Evolutionary conservation across 1,284 basidiomycete genomes (phyloP).

Genomic region (Porogramme epimiltina): DNA sequence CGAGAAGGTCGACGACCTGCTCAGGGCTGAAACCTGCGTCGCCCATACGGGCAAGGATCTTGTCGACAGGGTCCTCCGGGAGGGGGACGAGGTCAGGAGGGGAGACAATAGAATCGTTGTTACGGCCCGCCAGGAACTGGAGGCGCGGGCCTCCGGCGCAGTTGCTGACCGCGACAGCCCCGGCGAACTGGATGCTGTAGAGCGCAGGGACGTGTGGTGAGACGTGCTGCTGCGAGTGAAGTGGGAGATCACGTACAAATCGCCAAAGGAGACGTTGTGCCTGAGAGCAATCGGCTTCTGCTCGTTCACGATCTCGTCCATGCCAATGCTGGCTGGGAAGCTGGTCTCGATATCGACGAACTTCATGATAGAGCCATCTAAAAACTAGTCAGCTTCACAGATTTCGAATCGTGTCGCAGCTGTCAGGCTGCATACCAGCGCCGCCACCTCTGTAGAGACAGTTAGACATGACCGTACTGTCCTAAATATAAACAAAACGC

Average conservation of each 20-base stretch:
- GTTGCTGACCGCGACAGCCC: constrained; percentile 32
- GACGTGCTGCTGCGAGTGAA: not conserved
- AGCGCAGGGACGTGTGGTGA: not conserved
- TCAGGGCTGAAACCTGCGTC: constrained; percentile 31
- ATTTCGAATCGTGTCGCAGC: not conserved
- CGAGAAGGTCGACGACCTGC: constrained; percentile 31
- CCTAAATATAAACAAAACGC: not conserved
- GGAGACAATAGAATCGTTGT: constrained; percentile 26
- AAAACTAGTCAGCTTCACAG: not conserved
- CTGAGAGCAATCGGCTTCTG: constrained; percentile 29
- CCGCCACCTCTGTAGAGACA: constrained; percentile 25
- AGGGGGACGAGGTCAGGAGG: constrained; percentile 30
- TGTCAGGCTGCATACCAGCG: constrained; percentile 20
- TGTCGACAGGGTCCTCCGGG: constrained; percentile 27
- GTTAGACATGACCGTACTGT: not conserved
- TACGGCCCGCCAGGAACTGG: constrained; percentile 30
- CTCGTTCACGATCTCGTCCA: constrained; percentile 32
- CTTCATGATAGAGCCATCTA: constrained; percentile 31
- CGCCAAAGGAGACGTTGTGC: constrained; percentile 33
- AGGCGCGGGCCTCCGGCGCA: constrained; percentile 33
- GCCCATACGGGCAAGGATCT: constrained; percentile 31
- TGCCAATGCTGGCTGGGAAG: constrained; percentile 27
- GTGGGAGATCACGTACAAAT: constrained; percentile 26
- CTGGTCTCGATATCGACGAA: constrained; percentile 27
- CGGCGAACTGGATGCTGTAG: constrained; percentile 33